phyloP scores from a whole-genome alignment of 495 filamentous ascomycete species.

The Venustampulla echinocandica region DNA sequence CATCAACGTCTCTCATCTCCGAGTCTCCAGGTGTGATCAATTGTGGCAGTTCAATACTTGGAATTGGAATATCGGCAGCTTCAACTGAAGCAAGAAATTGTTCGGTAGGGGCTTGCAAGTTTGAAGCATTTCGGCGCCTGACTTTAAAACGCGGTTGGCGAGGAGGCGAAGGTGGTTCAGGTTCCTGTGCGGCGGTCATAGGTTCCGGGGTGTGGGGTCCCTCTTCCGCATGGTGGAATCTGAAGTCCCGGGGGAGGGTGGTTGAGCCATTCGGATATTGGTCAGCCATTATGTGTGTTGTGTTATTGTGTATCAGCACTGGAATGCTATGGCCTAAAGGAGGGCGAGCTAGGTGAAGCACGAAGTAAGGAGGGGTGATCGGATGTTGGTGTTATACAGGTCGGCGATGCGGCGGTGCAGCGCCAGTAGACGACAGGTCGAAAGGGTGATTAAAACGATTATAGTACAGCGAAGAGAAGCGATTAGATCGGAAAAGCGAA shows the following conservation, averaged over 20 bases:
- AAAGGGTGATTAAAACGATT: no score
- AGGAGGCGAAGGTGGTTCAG: conserved; percentile 15
- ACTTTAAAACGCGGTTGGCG: conserved; percentile 19
- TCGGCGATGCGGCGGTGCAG: background rate
- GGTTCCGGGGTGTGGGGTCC: conserved; percentile 22
- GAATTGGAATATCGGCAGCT: conserved; percentile 40
- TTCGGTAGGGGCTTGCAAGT: conserved; percentile 42
- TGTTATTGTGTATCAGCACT: background rate
- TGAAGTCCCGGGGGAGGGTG: conserved; percentile 33
- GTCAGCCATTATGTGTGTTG: conserved; percentile 26
- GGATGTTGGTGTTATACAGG: background rate
- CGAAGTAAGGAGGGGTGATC: conserved; percentile 4
- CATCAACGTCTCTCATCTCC: conserved; percentile 27
- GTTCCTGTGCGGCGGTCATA: conserved; percentile 3
- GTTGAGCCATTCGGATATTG: conserved; percentile 26
- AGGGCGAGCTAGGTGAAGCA: no score
- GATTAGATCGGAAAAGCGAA: no score
- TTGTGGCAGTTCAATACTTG: conserved; percentile 39
- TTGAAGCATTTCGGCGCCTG: conserved; percentile 27
- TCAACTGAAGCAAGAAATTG: conserved; percentile 49
- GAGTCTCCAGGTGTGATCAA: conserved; percentile 20
- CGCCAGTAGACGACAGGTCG: no score
- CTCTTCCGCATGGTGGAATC: conserved; percentile 21
- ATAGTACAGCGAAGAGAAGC: no score
- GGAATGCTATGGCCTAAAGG: conserved; percentile 5